These are phyloP conservation scores for Elongisporangium undulatum DNA, from an alignment of 352 stramenopile species.

Conservation along the genomic window DNA sequence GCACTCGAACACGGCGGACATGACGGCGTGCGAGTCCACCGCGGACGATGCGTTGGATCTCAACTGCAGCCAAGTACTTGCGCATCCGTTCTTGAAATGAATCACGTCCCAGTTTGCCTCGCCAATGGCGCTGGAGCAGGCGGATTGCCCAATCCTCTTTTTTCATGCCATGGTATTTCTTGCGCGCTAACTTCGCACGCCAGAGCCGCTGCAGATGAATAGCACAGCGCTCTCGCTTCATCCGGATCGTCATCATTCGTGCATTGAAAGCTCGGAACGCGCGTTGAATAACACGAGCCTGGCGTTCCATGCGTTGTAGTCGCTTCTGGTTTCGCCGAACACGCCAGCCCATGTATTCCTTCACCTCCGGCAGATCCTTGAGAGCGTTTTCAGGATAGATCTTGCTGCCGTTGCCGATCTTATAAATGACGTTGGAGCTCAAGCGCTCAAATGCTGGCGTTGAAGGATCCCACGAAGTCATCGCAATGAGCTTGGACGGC, in stretches of 20 bases:
- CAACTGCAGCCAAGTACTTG: conserved; percentile 70
- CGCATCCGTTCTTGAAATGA: conserved; percentile 73
- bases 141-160: conserved; percentile 88
- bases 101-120: conserved; percentile 84
- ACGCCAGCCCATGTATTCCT: conserved; percentile 96
- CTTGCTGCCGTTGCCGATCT: conserved; percentile 72
- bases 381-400: conserved; percentile 64
- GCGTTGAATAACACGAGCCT: conserved; percentile 87
- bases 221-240: conserved; percentile 75
- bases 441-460: conserved; percentile 86
- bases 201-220: conserved; percentile 87
- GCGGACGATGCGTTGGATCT: conserved; percentile 86
- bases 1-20: conserved; percentile 49
- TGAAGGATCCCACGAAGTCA: conserved; percentile 59
- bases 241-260: conserved; percentile 66
- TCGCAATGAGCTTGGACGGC: conserved; percentile 24
- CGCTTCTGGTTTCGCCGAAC: conserved; percentile 93
- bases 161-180: conserved; percentile 71
- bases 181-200: conserved; percentile 76
- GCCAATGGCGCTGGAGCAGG: conserved; percentile 89
- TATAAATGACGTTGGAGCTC: conserved; percentile 83
- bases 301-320: conserved; percentile 79
- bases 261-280: conserved; percentile 88
- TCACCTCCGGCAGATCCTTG: conserved; percentile 66
- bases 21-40: conserved; percentile 61